These are phyloP conservation scores for Fragaria nilgerrensis DNA, from an alignment of 306 rosid genomes.

Conservation along the genomic window DNA sequence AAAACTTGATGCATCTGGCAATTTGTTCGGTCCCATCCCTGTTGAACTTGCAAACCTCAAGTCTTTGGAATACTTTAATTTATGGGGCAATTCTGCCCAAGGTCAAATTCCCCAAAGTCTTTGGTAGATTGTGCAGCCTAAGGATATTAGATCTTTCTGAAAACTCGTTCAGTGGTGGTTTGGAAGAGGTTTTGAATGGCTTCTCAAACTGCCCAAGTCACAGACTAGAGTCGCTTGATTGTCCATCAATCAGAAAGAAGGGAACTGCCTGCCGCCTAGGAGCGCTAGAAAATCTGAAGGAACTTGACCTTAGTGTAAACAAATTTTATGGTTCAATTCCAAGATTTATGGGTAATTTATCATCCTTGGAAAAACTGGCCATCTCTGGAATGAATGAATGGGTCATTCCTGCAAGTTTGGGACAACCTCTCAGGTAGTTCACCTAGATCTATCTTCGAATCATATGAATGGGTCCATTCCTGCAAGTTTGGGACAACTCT, in stretches of 20 bases:
- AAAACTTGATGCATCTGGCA: not conserved
- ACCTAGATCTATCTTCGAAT: too few relatives aligned
- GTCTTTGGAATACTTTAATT: not conserved
- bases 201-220: not conserved
- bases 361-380: not conserved
- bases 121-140: not conserved
- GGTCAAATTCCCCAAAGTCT: not conserved
- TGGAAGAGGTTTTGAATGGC: not conserved
- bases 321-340: not conserved
- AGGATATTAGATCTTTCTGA: not conserved
- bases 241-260: fast-evolving
- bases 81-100: fast-evolving
- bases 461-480: slow-evolving; percentile 10
- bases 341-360: not conserved
- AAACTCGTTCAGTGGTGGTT: not conserved
- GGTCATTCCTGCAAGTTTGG: too few relatives aligned
- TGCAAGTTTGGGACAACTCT: not conserved
- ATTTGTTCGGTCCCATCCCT: not conserved
- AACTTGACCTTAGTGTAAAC: not conserved
- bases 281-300: not conserved
- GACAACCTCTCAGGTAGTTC: too few relatives aligned
- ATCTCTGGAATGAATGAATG: too few relatives aligned
- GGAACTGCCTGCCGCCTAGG: not conserved
- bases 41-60: not conserved
- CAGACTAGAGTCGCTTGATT: not conserved